Conservation (phyloP, 352 stramenopile species). For the Pythium oligandrum region DNA sequence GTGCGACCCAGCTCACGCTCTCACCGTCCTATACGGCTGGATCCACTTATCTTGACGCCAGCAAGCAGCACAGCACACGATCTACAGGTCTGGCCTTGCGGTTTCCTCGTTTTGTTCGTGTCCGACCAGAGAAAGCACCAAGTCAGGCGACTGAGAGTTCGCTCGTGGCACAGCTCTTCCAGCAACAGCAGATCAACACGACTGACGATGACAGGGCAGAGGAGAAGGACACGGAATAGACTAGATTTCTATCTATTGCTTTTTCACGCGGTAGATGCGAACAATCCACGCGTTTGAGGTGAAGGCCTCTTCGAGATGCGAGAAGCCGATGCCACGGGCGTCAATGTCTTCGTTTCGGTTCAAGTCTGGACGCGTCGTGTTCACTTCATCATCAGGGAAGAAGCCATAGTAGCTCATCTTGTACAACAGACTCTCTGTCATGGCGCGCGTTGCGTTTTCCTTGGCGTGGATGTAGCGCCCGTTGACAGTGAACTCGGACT, state of each 20-base stretch:
- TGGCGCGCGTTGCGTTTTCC: conserved; percentile 62
- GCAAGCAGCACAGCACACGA: conserved; percentile 5
- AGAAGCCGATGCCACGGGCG: conserved; percentile 59
- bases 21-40: conserved; percentile 94
- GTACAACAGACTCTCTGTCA: conserved; percentile 89
- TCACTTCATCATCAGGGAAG: conserved; percentile 27
- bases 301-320: conserved; percentile 89
- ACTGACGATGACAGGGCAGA: neutral
- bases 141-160: conserved; percentile 93
- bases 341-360: conserved; percentile 57
- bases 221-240: neutral
- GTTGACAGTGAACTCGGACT: conserved; percentile 80
- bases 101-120: conserved; percentile 97
- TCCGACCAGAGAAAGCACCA: conserved; percentile 94
- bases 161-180: conserved; percentile 84
- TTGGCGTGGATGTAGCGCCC: conserved; percentile 59
- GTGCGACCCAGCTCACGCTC: conserved; percentile 96
- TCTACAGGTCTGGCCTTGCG: conserved; percentile 93
- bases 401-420: conserved; percentile 90
- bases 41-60: conserved; percentile 11
- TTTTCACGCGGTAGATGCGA: conserved; percentile 84
- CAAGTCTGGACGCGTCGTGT: conserved; percentile 36
- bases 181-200: conserved; percentile 24
- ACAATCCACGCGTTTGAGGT: conserved; percentile 92
- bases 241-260: neutral